Evolutionary conservation across 2,329 filamentous ascomycete genomes (phyloP), one percentile per base, ranked within the genome.

Genomic region (Trichoderma sp.): DNA sequence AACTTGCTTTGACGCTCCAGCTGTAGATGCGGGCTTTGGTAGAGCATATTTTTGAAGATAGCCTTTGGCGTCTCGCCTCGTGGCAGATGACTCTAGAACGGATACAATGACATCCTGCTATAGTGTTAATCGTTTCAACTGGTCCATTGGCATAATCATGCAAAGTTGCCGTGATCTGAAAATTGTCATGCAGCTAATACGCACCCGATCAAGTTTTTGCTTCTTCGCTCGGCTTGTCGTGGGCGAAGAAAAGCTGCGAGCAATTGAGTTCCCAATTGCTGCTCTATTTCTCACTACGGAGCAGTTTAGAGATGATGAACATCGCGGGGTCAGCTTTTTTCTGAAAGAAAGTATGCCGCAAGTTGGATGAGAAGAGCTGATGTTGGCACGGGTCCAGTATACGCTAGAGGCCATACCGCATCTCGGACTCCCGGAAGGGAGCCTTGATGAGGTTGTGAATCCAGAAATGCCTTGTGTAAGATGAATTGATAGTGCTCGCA

Each of bases 31-130:
- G 57, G 75, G 73, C 6, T 47, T 60, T 30, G 70, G 51, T n/a
- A 47, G 26, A 26, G 72, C 62, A 80, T 98, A 97, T 73, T 94
- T 95, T 76, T 96, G 92, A 18, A 99, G 87, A 79, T 98, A 99
- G 47, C 93, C 91, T 81, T 93, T 95, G 62, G 95, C 94, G 83
- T 99, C 96, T 77, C 96, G 90, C 82, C 95, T 97, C 0, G 95
- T 98, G 6, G 95, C 93, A 12, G 94, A 94, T 21, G 95, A 94
- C 77, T 93, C 93, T 36, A 99, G 86, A 4, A 98, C 89, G 18
- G 94, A 95, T 36, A 97, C 87, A 76, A 97, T 91, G 77, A 97
- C 92, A 78, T 97, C 93, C 91, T 94, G 75, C 7, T 57, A 28
- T 34, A 26, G 30, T 12, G 51, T 66, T 65, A 71, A 39, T 28